Evolutionary conservation across 768 basidiomycete genomes (phyloP).

Genomic region (Clitopilus hobsonii): DNA sequence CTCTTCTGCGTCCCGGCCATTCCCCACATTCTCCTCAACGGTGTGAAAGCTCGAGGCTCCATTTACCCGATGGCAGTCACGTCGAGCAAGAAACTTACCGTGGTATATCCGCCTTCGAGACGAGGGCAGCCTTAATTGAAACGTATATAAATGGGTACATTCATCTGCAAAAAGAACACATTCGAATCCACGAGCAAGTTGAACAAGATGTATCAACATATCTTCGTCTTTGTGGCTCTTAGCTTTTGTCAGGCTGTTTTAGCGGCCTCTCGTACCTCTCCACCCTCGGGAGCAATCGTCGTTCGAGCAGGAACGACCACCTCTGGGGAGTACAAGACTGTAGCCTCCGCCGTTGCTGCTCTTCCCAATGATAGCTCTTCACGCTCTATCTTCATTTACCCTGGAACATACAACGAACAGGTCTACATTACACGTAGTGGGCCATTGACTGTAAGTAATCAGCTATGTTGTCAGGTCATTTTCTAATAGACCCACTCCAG

Average conservation of each 20-base stretch:
- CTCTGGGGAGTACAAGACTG: conserved; percentile 33
- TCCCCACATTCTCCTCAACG: not conserved
- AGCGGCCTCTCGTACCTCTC: conserved; percentile 33
- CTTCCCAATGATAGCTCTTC: conserved; percentile 35
- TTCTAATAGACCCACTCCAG: conserved; percentile 15
- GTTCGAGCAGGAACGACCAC: conserved; percentile 35
- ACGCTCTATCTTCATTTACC: conserved; percentile 41
- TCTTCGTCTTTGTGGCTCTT: not conserved
- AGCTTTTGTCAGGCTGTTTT: conserved; percentile 12
- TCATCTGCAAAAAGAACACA: no score
- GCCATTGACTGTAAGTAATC: conserved; percentile 29
- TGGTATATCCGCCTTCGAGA: not conserved
- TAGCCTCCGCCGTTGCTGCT: conserved; percentile 35
- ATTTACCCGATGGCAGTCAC: not conserved
- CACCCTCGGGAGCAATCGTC: conserved; percentile 36
- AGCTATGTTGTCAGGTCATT: not conserved
- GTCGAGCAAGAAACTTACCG: not conserved
- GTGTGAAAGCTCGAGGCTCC: not conserved
- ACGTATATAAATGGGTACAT: no score
- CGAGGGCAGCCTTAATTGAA: no score
- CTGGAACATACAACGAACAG: conserved; percentile 41
- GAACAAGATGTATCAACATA: not conserved
- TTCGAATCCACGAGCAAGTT: no score
- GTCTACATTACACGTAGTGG: conserved; percentile 41
- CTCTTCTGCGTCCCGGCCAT: not conserved